Evolutionary conservation across 768 basidiomycete species (phyloP).

Genomic region (Cyclocybe aegerita): DNA sequence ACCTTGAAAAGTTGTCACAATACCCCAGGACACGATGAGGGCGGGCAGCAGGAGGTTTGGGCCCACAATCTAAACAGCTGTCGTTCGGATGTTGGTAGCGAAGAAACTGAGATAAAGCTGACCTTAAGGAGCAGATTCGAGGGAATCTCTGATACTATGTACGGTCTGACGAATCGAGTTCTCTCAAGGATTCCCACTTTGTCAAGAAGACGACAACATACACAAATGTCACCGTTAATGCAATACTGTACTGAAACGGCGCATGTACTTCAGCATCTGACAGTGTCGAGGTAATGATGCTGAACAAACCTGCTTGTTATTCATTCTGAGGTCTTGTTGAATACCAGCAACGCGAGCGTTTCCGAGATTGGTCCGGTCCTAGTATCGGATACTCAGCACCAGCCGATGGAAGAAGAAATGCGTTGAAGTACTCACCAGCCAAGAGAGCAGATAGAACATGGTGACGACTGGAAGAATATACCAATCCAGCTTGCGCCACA

Average conservation of each 20-base stretch:
- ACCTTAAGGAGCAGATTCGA: slow-evolving; percentile 39
- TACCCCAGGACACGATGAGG: too few relatives aligned
- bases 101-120: too few relatives aligned
- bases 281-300: too few relatives aligned
- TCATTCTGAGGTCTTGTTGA: slow-evolving; percentile 39
- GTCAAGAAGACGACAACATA: slow-evolving; percentile 10
- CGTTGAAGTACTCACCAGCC: slow-evolving; percentile 27
- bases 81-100: too few relatives aligned
- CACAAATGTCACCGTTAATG: slow-evolving; percentile 31
- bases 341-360: slow-evolving; percentile 52
- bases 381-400: neutral
- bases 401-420: neutral
- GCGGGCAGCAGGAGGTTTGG: too few relatives aligned
- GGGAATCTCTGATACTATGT: slow-evolving; percentile 48
- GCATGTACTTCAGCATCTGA: too few relatives aligned
- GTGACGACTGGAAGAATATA: slow-evolving; percentile 34
- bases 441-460: slow-evolving; percentile 37
- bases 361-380: slow-evolving; percentile 39
- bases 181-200: neutral
- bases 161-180: slow-evolving; percentile 27
- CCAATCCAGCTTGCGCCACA: slow-evolving; percentile 25
- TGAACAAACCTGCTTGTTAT: slow-evolving; percentile 20
- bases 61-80: too few relatives aligned
- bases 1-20: too few relatives aligned
- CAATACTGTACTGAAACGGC: slow-evolving; percentile 31